These are phyloP conservation scores for Neofusicoccum sp. DNA, from an alignment of 2,329 filamentous ascomycete genomes.

Conservation along the genomic window DNA sequence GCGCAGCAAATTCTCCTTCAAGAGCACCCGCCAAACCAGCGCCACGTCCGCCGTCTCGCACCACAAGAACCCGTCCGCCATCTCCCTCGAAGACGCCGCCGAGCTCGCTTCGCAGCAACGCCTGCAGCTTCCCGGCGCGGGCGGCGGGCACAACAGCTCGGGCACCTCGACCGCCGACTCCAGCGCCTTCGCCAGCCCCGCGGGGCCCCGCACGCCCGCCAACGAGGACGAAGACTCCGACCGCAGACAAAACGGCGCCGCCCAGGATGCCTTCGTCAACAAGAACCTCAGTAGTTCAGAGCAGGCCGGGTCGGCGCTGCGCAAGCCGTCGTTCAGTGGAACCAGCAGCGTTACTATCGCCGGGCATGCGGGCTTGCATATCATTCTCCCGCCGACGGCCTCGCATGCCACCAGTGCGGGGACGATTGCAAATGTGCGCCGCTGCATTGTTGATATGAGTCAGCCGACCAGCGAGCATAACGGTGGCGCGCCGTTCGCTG, in stretches of 20 bases:
- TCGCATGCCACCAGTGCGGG: constrained; percentile 71
- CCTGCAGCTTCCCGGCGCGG: constrained; percentile 42
- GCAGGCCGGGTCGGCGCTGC: constrained; percentile 24
- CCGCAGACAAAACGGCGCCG: background rate
- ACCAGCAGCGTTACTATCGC: constrained; percentile 62
- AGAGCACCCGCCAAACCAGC: constrained; percentile 45
- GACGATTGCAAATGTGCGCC: constrained; percentile 65
- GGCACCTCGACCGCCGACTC: constrained; percentile 16
- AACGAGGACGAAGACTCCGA: constrained; percentile 21
- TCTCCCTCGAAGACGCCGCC: constrained; percentile 57
- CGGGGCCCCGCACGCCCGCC: background rate
- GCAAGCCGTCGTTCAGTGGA: constrained; percentile 57
- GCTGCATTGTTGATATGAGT: constrained; percentile 79
- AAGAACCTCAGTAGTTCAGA: constrained; percentile 15
- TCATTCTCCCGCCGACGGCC: constrained; percentile 71
- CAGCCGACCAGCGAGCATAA: constrained; percentile 46
- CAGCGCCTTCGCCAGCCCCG: constrained; percentile 9
- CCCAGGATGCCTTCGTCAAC: constrained; percentile 24
- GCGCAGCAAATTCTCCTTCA: constrained; percentile 83
- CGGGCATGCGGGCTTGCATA: constrained; percentile 66
- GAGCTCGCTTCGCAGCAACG: constrained; percentile 52
- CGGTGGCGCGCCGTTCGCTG: constrained; percentile 56
- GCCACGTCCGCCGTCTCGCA: constrained; percentile 47
- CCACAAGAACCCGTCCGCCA: constrained; percentile 52
- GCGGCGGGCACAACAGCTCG: background rate